These are phyloP conservation scores for Pleurotus tuoliensis DNA, from an alignment of 768 basidiomycete genomes.

Conservation along the genomic window DNA sequence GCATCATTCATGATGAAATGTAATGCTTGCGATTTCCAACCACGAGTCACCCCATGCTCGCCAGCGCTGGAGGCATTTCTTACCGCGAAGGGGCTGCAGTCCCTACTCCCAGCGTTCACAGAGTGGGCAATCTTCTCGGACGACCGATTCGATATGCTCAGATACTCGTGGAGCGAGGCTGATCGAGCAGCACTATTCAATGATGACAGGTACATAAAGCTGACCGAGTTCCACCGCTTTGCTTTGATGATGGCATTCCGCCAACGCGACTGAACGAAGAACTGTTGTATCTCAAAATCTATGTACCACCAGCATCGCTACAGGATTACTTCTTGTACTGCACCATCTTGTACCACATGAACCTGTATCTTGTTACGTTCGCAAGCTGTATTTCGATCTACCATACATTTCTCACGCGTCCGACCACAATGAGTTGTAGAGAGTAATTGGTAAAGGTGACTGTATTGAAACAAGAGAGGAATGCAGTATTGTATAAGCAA, in stretches of 20 bases:
- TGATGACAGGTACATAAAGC: not conserved
- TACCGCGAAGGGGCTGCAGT: not conserved
- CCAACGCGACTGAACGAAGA: not conserved
- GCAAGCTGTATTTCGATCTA: conserved; percentile 7
- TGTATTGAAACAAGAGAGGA: conserved; percentile 5
- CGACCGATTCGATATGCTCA: no score
- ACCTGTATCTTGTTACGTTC: conserved; percentile 22
- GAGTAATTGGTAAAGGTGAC: conserved; percentile 16
- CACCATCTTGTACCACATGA: not conserved
- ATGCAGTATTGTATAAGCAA: conserved; percentile 7
- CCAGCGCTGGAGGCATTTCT: not conserved
- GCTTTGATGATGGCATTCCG: conserved; percentile 7
- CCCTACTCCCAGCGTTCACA: not conserved
- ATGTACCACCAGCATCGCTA: not conserved
- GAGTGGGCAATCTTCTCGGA: not conserved
- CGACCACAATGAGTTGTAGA: not conserved
- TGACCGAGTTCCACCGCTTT: conserved; percentile 3
- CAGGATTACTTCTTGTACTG: not conserved
- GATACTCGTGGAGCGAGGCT: not conserved
- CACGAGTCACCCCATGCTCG: not conserved
- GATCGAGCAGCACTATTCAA: conserved; percentile 1
- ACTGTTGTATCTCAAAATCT: not conserved
- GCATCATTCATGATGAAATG: not conserved
- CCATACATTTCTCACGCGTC: no score
- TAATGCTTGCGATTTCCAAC: not conserved